phyloP scores from a whole-genome alignment of 208 protist species.

The Leishmania tarentolae region DNA sequence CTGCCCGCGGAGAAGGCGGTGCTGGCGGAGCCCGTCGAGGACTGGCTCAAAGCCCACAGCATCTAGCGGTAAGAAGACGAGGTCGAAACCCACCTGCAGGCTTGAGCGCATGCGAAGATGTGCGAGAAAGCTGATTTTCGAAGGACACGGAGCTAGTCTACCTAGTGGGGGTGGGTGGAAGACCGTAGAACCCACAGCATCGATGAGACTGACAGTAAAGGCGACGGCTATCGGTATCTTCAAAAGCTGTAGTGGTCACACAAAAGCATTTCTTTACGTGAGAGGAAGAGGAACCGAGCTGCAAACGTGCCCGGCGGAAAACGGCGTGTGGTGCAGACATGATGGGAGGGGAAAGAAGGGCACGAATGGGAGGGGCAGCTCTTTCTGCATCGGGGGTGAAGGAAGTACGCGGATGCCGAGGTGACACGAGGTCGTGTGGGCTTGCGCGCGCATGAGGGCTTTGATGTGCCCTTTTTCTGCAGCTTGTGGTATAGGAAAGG shows the following conservation, averaged over 20 bases:
- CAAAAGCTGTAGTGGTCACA: not conserved
- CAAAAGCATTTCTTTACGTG: not conserved
- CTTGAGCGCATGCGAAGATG: constrained; percentile 4
- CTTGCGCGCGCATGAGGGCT: not conserved
- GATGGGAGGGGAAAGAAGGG: not conserved
- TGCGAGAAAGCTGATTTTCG: not conserved
- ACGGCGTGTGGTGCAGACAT: not conserved
- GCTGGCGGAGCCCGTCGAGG: constrained; percentile 59
- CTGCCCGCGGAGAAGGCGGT: constrained; percentile 42
- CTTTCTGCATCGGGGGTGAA: not conserved
- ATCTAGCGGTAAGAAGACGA: not conserved
- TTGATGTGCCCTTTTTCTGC: not conserved
- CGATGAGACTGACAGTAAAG: not conserved
- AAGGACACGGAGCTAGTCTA: not conserved
- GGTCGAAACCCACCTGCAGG: not conserved
- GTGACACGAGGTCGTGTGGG: not conserved
- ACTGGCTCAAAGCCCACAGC: constrained; percentile 46
- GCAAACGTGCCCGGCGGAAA: not conserved
- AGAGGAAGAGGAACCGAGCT: not conserved
- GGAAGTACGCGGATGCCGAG: not conserved
- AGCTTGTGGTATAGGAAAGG: not conserved
- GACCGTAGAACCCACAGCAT: not conserved
- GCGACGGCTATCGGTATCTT: not conserved
- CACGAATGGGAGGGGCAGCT: not conserved
- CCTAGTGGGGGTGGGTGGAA: not conserved